Evolutionary conservation across 2,329 filamentous ascomycete species (phyloP).

Genomic region (Claviceps spartinae): DNA sequence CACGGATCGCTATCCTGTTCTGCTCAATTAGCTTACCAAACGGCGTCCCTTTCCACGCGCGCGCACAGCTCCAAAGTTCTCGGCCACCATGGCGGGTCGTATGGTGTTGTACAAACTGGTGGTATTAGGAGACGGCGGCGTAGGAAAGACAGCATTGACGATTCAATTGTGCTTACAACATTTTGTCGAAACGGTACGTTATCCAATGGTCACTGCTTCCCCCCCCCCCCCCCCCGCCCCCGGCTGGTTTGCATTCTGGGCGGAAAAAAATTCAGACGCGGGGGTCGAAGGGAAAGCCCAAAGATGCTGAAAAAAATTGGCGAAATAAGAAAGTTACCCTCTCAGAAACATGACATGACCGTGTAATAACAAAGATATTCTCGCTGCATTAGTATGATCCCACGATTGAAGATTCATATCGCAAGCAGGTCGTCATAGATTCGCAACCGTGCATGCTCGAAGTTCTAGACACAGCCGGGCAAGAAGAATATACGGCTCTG

Average conservation of each 20-base stretch:
- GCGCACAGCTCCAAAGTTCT: not conserved
- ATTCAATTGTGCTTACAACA: constrained; percentile 97
- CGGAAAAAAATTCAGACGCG: not conserved
- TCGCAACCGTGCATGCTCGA: constrained; percentile 94
- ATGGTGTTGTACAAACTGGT: constrained; percentile 95
- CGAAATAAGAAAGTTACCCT: not conserved
- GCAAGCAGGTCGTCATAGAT: constrained; percentile 87
- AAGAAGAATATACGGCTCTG: constrained; percentile 95
- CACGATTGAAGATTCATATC: constrained; percentile 78
- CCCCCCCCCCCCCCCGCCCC: too few relatives aligned
- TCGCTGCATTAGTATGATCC: constrained; percentile 53
- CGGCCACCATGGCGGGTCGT: constrained; percentile 62
- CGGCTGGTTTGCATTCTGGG: not conserved
- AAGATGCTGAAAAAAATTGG: not conserved
- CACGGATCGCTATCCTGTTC: not conserved
- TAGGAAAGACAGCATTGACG: constrained; percentile 85
- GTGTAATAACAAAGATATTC: constrained; percentile 1
- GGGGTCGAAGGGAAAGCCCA: not conserved
- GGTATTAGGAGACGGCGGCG: constrained; percentile 86
- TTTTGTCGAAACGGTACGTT: constrained; percentile 80
- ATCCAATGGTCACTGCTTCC: not conserved
- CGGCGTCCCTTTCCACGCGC: not conserved
- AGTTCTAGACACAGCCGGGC: constrained; percentile 90
- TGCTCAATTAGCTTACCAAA: not conserved
- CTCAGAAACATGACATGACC: not conserved